These are phyloP conservation scores for Aureobasidium zeae DNA, from an alignment of 2,329 filamentous ascomycete genomes.

Conservation along the genomic window DNA sequence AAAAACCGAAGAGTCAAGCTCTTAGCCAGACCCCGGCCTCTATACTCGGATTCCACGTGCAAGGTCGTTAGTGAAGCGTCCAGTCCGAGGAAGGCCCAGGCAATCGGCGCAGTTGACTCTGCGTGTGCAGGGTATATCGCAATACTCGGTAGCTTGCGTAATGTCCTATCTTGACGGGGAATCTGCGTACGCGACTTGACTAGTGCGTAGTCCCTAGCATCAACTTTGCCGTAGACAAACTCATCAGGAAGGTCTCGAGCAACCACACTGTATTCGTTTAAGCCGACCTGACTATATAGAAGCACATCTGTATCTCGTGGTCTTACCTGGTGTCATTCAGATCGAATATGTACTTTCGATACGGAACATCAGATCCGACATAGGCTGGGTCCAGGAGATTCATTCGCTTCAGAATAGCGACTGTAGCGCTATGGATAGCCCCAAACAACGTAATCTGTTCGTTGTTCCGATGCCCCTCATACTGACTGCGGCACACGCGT, in stretches of 20 bases:
- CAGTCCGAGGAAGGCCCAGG: slow-evolving; percentile 56
- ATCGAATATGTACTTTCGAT: slow-evolving; percentile 19
- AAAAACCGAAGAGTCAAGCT: slow-evolving; percentile 51
- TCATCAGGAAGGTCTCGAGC: slow-evolving; percentile 30
- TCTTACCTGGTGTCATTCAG: slow-evolving; percentile 6
- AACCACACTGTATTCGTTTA: background rate
- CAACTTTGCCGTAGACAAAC: slow-evolving; percentile 48
- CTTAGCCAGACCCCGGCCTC: slow-evolving; percentile 56
- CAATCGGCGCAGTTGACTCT: slow-evolving; percentile 44
- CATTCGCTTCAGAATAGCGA: slow-evolving; percentile 19
- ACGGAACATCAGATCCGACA: slow-evolving; percentile 13
- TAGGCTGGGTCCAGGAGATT: slow-evolving; percentile 20
- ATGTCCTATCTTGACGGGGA: slow-evolving; percentile 42
- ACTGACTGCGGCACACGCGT: background rate
- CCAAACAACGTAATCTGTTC: slow-evolving; percentile 23
- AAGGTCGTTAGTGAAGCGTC: slow-evolving; percentile 54
- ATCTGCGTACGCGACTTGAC: slow-evolving; percentile 49
- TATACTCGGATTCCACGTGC: slow-evolving; percentile 51
- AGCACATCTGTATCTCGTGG: background rate
- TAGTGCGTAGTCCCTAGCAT: slow-evolving; percentile 45
- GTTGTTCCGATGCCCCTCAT: slow-evolving; percentile 8
- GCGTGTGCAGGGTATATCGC: slow-evolving; percentile 21
- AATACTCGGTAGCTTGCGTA: slow-evolving; percentile 34
- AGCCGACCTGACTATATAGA: background rate
- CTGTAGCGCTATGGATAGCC: slow-evolving; percentile 24